Conservation (phyloP, 305 asterid genomes). For the Fraxinus sp. region DNA sequence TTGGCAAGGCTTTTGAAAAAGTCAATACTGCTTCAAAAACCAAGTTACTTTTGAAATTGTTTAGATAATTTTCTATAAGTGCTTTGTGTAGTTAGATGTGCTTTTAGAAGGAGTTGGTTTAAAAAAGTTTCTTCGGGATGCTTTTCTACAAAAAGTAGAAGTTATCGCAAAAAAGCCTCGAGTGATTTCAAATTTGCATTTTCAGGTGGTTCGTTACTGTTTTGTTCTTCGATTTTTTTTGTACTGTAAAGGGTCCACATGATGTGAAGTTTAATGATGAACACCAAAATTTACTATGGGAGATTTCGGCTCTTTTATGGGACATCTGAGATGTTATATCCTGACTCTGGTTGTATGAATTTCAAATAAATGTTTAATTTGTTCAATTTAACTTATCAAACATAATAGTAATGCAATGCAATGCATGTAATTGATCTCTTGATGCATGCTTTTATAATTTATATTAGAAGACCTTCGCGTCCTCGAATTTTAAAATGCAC, state of each 20-base stretch:
- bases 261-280: neutral
- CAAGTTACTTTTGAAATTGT: neutral
- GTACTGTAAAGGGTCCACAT: neutral
- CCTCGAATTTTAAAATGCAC: neutral
- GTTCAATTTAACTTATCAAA: neutral
- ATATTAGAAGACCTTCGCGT: neutral
- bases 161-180: neutral
- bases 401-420: neutral
- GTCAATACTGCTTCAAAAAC: neutral
- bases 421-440: neutral
- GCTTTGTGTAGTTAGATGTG: neutral
- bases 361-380: neutral
- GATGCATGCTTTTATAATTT: neutral
- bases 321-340: neutral
- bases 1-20: neutral
- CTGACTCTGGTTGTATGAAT: neutral
- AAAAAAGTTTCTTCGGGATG: neutral
- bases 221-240: neutral
- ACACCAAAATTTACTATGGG: neutral
- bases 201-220: neutral
- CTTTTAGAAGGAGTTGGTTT: neutral
- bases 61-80: neutral
- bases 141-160: neutral
- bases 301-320: neutral
- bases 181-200: neutral